Conservation (phyloP, 148 eudicot species). For the Chenopodium suecicum region DNA sequence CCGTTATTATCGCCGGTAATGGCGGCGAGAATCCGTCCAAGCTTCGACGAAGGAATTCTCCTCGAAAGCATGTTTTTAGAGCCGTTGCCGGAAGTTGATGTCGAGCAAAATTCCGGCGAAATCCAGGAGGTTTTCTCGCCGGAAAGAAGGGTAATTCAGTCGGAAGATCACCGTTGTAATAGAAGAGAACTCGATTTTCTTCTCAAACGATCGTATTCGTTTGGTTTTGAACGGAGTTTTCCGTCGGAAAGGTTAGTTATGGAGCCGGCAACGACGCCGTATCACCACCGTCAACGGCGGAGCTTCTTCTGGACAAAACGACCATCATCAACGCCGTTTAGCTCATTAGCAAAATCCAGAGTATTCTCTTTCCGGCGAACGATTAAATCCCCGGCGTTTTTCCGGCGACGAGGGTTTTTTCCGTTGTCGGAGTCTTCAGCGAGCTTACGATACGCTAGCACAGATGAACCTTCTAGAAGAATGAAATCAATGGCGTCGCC, state of each 20-base stretch:
- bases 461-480: conserved; percentile 43
- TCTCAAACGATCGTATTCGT: conserved; percentile 75
- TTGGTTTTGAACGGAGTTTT: conserved; percentile 75
- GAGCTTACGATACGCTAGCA: conserved; percentile 46
- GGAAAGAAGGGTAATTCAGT: conserved; percentile 30
- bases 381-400: conserved; percentile 67
- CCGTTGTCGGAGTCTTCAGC: conserved; percentile 58
- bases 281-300: conserved; percentile 37
- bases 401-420: conserved; percentile 47
- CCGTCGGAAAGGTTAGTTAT: conserved; percentile 57
- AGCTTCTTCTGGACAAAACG: conserved; percentile 67
- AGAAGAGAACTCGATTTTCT: conserved; percentile 39
- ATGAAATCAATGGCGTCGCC: conserved; percentile 60
- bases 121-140: conserved; percentile 25
- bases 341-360: conserved; percentile 51
- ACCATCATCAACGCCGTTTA: conserved; percentile 53
- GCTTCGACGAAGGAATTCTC: conserved; percentile 51
- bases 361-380: conserved; percentile 69
- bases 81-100: conserved; percentile 36
- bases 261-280: conserved; percentile 70
- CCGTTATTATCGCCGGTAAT: conserved; percentile 71
- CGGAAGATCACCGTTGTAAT: conserved; percentile 42
- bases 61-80: conserved; percentile 48
- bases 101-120: conserved; percentile 22
- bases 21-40: conserved; percentile 78